Base-by-base conservation (phyloP, 495 filamentous ascomycete species). In the Daldinia concentrica region DNA sequence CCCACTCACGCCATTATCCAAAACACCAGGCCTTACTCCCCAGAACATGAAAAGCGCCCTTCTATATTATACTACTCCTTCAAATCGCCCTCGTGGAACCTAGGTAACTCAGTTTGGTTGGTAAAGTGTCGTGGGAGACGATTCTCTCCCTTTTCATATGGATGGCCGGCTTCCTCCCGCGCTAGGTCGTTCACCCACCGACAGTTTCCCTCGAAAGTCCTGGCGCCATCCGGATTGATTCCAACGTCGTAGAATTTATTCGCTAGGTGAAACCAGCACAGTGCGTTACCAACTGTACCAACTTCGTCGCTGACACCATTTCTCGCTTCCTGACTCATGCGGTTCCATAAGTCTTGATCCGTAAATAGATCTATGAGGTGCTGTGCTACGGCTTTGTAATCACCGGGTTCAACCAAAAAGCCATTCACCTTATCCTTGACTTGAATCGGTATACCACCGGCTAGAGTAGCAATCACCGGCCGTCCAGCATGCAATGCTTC, bases 401-500 rank as follows among this genome's bases (percentile, higher is more conserved):
- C 92, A 14, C 89, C 89, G 1, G 91, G 85, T 14, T 90, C 85
- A 22, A 95, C 92, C 1, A 96, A 81, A 80, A 90, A 96, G 0
- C 92, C 93, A 66, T 90, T 92, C 74, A 92, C 87, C 51, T 84
- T 83, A 74, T 95, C 78, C 68, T 90, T 85, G 41, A 96, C 85
- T 79, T 96, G 92, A 11, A 96, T 84, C 0, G 93, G 92, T 57
- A 97, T 94, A 4, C 93, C 93, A 34, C 93, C 93, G 0, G 90
- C 90, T 15, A 84, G 84, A 1, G 91, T 93, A 6, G 91, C 92
- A 59, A 97, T 93, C 52, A 94, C 86, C 2, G 93, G 93, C 11
- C 91, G 89, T 24, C 93, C 93, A 70, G 94, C 93, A 78, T 95
- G 93, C 7, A 94, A 83, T 27, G 92, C 93, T 78, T 97, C 93